Conservation (phyloP, 495 filamentous ascomycete species). For the Wilcoxina mikolae region DNA sequence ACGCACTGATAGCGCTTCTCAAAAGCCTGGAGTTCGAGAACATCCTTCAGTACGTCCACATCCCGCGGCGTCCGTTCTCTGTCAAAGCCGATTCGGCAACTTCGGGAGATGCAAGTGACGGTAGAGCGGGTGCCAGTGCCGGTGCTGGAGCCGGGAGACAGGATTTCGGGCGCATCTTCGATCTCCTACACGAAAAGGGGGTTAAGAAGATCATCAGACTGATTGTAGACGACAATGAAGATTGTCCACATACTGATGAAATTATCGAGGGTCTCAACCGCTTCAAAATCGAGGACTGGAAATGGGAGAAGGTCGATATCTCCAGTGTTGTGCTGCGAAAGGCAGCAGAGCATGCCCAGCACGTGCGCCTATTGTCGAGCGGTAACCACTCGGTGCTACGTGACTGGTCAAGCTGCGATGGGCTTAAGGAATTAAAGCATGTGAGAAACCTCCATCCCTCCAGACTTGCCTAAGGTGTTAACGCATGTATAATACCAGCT, state of each 20-base stretch:
- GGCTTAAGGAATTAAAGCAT: slow-evolving; percentile 1
- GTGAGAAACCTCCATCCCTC: slow-evolving; percentile 1
- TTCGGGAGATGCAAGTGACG: background rate
- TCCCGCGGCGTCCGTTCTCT: background rate
- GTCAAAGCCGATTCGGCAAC: background rate
- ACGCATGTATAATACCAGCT: background rate
- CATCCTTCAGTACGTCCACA: slow-evolving; percentile 6
- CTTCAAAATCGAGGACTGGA: slow-evolving; percentile 4
- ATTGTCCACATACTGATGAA: slow-evolving; percentile 29
- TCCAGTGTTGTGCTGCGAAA: background rate
- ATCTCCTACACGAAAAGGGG: slow-evolving; percentile 9
- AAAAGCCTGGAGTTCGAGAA: slow-evolving; percentile 4
- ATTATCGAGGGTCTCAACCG: slow-evolving; percentile 17
- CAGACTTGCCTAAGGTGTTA: background rate
- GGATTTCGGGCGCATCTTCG: slow-evolving; percentile 10
- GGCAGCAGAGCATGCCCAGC: slow-evolving; percentile 1
- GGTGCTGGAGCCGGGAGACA: background rate
- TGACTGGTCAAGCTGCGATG: slow-evolving; percentile 3
- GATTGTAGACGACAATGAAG: slow-evolving; percentile 27
- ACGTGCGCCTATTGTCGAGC: slow-evolving; percentile 6
- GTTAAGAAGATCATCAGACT: slow-evolving; percentile 25
- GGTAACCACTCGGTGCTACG: slow-evolving; percentile 10
- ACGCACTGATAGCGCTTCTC: background rate
- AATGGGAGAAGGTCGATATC: slow-evolving; percentile 7
- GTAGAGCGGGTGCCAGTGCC: no score